These are phyloP conservation scores for Metarhizium robertsii DNA, from an alignment of 2,329 filamentous ascomycete genomes.

Conservation along the genomic window DNA sequence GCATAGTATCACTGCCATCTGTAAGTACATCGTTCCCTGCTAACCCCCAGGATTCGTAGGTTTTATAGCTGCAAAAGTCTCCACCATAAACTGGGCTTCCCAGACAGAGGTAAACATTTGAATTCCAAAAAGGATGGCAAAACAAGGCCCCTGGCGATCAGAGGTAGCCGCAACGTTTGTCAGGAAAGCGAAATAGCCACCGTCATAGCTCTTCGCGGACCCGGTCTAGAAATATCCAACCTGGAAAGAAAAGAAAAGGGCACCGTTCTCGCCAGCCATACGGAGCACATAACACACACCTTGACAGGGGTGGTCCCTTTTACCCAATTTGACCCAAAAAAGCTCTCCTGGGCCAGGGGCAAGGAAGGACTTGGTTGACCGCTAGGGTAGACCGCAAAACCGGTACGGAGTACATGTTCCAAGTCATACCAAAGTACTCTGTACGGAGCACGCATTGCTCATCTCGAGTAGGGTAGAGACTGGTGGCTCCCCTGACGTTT, in stretches of 20 bases:
- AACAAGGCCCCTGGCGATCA: not conserved
- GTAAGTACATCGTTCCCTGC: not conserved
- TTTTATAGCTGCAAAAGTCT: not conserved
- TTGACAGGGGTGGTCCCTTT: not conserved
- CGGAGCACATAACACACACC: not conserved
- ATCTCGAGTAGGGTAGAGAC: not conserved
- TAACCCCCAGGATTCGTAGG: not conserved
- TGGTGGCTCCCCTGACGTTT: conserved; percentile 2
- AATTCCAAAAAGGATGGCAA: not conserved
- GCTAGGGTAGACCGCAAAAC: conserved; percentile 2
- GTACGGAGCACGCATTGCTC: not conserved
- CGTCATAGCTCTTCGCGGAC: not conserved
- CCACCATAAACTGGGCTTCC: not conserved
- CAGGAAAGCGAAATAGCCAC: not conserved
- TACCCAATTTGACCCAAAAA: not conserved
- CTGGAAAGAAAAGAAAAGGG: not conserved
- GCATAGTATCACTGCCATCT: not conserved
- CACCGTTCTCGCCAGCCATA: not conserved
- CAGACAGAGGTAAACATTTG: not conserved
- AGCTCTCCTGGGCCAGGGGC: not conserved
- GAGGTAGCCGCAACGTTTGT: not conserved
- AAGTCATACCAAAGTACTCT: not conserved
- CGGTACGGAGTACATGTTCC: not conserved
- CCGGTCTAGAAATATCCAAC: not conserved
- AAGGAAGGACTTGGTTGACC: not conserved